These are phyloP conservation scores for Cladosporium austrohemisphaericum DNA, from an alignment of 2,329 filamentous ascomycete genomes.

Conservation along the genomic window DNA sequence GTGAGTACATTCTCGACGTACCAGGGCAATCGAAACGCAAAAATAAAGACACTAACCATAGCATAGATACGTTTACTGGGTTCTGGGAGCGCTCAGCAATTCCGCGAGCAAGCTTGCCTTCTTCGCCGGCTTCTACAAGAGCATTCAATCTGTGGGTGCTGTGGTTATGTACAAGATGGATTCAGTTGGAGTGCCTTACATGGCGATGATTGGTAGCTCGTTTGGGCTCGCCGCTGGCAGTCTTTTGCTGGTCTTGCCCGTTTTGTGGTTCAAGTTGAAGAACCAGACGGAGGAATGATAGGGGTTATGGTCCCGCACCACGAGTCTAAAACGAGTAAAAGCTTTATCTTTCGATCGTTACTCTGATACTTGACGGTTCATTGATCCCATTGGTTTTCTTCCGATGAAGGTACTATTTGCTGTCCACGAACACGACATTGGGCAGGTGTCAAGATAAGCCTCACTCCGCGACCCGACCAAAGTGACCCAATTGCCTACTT, in stretches of 20 bases:
- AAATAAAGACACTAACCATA: neutral
- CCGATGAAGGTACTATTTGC: too few species aligned
- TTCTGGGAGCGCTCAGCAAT: conserved; percentile 90
- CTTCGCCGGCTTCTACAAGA: conserved; percentile 86
- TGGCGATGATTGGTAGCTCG: neutral
- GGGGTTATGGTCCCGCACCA: too few species aligned
- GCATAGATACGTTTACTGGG: conserved; percentile 63
- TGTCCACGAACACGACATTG: too few species aligned
- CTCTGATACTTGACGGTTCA: too few species aligned
- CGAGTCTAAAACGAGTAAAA: too few species aligned
- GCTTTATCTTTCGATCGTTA: too few species aligned
- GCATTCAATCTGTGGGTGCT: conserved; percentile 74
- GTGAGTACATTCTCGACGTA: conserved; percentile 73
- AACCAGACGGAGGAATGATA: neutral
- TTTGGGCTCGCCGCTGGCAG: neutral
- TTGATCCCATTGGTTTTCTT: too few species aligned
- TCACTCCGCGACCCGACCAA: too few species aligned
- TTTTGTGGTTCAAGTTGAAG: neutral
- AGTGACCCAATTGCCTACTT: too few species aligned
- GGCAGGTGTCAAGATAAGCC: too few species aligned
- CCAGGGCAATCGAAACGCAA: too few species aligned
- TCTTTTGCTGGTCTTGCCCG: neutral
- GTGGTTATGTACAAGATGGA: neutral
- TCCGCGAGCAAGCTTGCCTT: conserved; percentile 88
- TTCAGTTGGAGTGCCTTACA: neutral